Base-by-base conservation (phyloP, 495 filamentous ascomycete species). In the Aeminium ludgeri region DNA sequence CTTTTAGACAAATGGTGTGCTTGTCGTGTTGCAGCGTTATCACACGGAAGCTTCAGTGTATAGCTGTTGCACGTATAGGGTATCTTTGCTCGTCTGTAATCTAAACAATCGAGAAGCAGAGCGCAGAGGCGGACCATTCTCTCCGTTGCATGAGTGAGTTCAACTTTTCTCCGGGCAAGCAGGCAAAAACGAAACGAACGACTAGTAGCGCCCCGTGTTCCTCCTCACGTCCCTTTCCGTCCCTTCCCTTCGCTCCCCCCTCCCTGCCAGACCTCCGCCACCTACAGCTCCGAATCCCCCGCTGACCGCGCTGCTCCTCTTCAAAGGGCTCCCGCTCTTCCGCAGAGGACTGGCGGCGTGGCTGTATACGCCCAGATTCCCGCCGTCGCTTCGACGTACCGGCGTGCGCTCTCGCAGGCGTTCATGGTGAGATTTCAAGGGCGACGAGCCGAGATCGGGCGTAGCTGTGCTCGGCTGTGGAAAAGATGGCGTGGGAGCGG, bases 281-380 rank as follows among this genome's bases (percentile, higher is more conserved):
- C 29, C 54, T 28, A 40, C 55, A 53, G 30, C 53, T 27, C 27
- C 52, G 49, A 40, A 50, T 57, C 15, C 15, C 23, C 38, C 20
- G 32, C 27, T 41, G 10, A 15, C 39, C 19, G 23, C 10, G 6
- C 25, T 18, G 29, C 38, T 19, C 35, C 27, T 34, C 20, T 20
- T 17, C 27, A 23, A n/a, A 15, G 31, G 34, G 36, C 43, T 46
- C 13, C 46, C 46, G 20, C 55, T 62, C 68, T 86, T 87, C 44
- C 80, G 73, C 20, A 91, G 61, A 10, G 84, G 84, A 10, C 81
- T 86, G 39, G 79, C 78, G n/a, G 76, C 72, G 55, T 91, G 81
- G 1, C 72, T 74, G 60, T 72, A 86, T 5, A 87, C 65, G 6
- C 84, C 84, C 20, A 92, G 63, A 55, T 72, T 87, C 11, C 86